Evolutionary conservation across 768 basidiomycete species (phyloP).

Genomic region (Melanogaster broomeanus): DNA sequence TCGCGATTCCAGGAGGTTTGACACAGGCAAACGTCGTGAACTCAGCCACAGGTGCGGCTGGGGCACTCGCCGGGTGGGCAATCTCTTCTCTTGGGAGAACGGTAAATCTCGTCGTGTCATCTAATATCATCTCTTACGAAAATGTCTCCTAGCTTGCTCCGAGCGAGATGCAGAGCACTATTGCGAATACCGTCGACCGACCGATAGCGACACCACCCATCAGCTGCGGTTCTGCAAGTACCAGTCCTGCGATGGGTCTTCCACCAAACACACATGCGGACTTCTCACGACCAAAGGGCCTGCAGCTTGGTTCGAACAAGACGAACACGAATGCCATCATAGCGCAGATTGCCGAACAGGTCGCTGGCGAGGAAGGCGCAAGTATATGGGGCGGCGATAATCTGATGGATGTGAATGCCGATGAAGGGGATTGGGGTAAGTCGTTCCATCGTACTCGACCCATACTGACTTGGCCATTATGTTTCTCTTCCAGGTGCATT

Average conservation of each 20-base stretch:
- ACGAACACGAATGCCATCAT: slow-evolving; percentile 43
- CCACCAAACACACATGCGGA: slow-evolving; percentile 9
- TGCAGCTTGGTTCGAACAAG: slow-evolving; percentile 71
- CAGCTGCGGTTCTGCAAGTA: not conserved
- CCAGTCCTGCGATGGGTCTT: not conserved
- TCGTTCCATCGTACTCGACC: slow-evolving; percentile 11
- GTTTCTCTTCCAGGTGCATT: slow-evolving; percentile 62
- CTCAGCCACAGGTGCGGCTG: slow-evolving; percentile 88
- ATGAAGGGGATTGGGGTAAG: slow-evolving; percentile 94
- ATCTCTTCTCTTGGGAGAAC: slow-evolving; percentile 87
- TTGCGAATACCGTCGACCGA: slow-evolving; percentile 44
- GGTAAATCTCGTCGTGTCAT: slow-evolving; percentile 37
- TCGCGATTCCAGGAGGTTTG: slow-evolving; percentile 32
- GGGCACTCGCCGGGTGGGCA: slow-evolving; percentile 94
- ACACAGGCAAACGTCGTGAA: slow-evolving; percentile 58
- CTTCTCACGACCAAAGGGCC: slow-evolving; percentile 49
- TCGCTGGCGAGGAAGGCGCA: slow-evolving; percentile 33
- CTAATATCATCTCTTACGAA: not conserved
- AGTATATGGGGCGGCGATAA: slow-evolving; percentile 77
- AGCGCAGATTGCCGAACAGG: slow-evolving; percentile 61
- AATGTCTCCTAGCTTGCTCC: slow-evolving; percentile 54
- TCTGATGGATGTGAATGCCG: slow-evolving; percentile 91
- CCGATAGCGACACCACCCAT: slow-evolving; percentile 44
- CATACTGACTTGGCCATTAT: not conserved
- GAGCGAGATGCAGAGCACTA: slow-evolving; percentile 71